Evolutionary conservation across 2,329 filamentous ascomycete genomes (phyloP).

Genomic region (Neonectria punicea): DNA sequence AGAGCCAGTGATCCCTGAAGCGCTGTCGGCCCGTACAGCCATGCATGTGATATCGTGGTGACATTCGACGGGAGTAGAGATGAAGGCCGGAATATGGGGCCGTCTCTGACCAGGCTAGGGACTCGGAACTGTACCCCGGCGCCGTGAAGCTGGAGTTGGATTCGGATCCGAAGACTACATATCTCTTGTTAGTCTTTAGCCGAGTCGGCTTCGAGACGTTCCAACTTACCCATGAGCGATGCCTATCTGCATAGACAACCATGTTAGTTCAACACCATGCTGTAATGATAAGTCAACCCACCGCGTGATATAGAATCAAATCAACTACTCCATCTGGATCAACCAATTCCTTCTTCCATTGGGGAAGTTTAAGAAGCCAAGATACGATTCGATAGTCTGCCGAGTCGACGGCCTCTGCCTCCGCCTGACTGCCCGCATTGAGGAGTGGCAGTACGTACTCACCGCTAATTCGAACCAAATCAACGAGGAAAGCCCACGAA

Average conservation of each 20-base stretch:
- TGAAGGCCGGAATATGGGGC: constrained; percentile 11
- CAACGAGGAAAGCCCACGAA: constrained; percentile 39
- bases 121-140: constrained; percentile 14
- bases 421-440: constrained; percentile 8
- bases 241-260: constrained; percentile 20
- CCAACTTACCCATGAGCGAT: constrained; percentile 37
- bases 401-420: constrained; percentile 18
- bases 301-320: constrained; percentile 39
- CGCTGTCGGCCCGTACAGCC: constrained; percentile 18
- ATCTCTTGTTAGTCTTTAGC: neutral
- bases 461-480: constrained; percentile 36
- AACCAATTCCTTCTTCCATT: constrained; percentile 29
- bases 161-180: constrained; percentile 36
- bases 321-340: constrained; percentile 33
- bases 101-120: constrained; percentile 2
- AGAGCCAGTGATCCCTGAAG: constrained; percentile 33
- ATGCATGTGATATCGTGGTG: neutral
- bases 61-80: constrained; percentile 1
- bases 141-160: constrained; percentile 27
- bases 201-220: neutral
- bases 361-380: constrained; percentile 33
- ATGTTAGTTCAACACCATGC: constrained; percentile 20
- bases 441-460: constrained; percentile 29
- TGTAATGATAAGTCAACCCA: constrained; percentile 16
- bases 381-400: constrained; percentile 29